A percentile compares a stretch with the other conserved stretches of the same genome.
Conservation (phyloP, 2,329 filamentous ascomycete genomes). For the Aspergillus ochraceus region DNA sequence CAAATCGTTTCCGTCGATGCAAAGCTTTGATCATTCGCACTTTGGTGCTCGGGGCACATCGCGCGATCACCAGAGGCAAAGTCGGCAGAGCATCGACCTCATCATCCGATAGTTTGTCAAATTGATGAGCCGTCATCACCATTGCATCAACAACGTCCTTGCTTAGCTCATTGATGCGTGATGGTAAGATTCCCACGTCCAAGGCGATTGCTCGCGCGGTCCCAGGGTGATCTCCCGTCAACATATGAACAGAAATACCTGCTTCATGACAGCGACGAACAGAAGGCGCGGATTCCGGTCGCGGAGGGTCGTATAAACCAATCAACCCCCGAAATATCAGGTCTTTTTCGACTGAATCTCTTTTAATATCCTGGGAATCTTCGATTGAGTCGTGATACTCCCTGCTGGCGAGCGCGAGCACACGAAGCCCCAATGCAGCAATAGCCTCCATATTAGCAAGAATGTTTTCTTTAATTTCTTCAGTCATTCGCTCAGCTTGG, state of each 20-base stretch:
- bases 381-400: not conserved
- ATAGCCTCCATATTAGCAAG: slow-evolving; percentile 66
- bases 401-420: slow-evolving; percentile 60
- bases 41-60: slow-evolving; percentile 61
- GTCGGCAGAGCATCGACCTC: slow-evolving; percentile 63
- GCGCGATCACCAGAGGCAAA: slow-evolving; percentile 57
- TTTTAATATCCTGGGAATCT: slow-evolving; percentile 42
- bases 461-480: slow-evolving; percentile 55
- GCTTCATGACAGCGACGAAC: slow-evolving; percentile 67
- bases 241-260: slow-evolving; percentile 75
- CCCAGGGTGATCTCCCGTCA: slow-evolving; percentile 75
- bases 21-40: slow-evolving; percentile 73
- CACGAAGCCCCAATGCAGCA: slow-evolving; percentile 63
- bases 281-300: slow-evolving; percentile 69
- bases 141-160: slow-evolving; percentile 60
- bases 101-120: slow-evolving; percentile 70
- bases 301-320: slow-evolving; percentile 79
- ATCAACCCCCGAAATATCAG: slow-evolving; percentile 73
- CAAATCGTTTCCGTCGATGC: slow-evolving; percentile 61
- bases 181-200: slow-evolving; percentile 72
- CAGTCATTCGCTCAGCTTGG: slow-evolving; percentile 39
- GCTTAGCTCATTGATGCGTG: slow-evolving; percentile 57
- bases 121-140: slow-evolving; percentile 71
- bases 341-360: slow-evolving; percentile 61
- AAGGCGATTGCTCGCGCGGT: slow-evolving; percentile 74